Percentiles rank a stretch among this genome's conserved stretches.
Evolutionary conservation across 495 filamentous ascomycete genomes (phyloP).

Genomic region (Glarea lozoyensis): DNA sequence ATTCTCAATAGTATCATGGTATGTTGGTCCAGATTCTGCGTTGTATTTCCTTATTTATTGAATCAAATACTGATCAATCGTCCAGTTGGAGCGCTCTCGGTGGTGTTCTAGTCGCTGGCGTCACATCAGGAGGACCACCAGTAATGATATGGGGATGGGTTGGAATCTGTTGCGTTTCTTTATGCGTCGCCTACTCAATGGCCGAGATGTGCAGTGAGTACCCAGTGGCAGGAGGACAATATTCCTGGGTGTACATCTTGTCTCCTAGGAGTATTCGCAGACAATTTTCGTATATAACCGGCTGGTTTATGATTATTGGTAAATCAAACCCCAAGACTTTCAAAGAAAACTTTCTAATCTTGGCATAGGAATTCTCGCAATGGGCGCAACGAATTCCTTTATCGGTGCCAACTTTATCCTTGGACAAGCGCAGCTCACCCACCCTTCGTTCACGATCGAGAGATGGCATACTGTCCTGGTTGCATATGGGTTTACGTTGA

Average conservation of each 20-base stretch:
- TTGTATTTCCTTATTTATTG: no score
- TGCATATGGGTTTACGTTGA: conserved; percentile 36
- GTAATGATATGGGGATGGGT: conserved; percentile 52
- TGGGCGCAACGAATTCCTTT: conserved; percentile 51
- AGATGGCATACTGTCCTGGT: conserved; percentile 50
- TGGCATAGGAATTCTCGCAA: conserved; percentile 35
- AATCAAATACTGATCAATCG: no score
- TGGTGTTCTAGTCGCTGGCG: conserved; percentile 47
- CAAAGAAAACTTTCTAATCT: neutral
- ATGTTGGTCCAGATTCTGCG: no score
- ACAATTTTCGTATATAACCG: conserved; percentile 38
- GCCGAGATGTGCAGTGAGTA: conserved; percentile 49
- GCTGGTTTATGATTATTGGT: conserved; percentile 47
- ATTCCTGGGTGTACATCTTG: conserved; percentile 41
- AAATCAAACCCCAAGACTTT: conserved; percentile 6
- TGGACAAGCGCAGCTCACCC: conserved; percentile 43
- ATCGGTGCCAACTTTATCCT: conserved; percentile 47
- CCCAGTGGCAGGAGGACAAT: conserved; percentile 34
- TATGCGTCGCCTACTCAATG: conserved; percentile 48
- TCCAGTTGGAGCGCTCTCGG: conserved; percentile 48
- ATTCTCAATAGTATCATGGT: conserved; percentile 51
- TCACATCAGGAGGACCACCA: conserved; percentile 44
- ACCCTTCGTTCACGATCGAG: conserved; percentile 42
- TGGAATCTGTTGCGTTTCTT: conserved; percentile 37
- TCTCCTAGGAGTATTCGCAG: conserved; percentile 41